These are phyloP conservation scores for Hypoxylon sp. DNA, from an alignment of 2,329 filamentous ascomycete species.

Conservation along the genomic window DNA sequence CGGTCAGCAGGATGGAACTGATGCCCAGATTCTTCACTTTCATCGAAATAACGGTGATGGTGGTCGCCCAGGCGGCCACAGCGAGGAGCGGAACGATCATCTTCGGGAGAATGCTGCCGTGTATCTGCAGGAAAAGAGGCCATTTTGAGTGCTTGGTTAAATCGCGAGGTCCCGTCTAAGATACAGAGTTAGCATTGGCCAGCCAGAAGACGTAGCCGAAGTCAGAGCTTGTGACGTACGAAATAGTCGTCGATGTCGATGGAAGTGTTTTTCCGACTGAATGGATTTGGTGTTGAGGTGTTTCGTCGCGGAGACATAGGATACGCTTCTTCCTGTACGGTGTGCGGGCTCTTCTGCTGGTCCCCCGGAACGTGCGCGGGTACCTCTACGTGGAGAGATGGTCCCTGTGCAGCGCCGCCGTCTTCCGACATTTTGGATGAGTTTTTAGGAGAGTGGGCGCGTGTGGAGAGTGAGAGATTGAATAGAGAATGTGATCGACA, in stretches of 20 bases:
- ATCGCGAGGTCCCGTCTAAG: slow-evolving; percentile 68
- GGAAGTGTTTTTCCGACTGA: slow-evolving; percentile 45
- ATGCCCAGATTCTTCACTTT: slow-evolving; percentile 62
- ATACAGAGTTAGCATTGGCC: slow-evolving; percentile 2
- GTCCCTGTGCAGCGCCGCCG: slow-evolving; percentile 22
- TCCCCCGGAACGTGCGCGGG: slow-evolving; percentile 16
- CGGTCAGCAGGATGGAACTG: slow-evolving; percentile 76
- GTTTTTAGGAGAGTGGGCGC: slow-evolving; percentile 12
- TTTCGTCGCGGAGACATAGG: slow-evolving; percentile 35
- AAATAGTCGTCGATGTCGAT: slow-evolving; percentile 58
- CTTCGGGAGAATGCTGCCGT: slow-evolving; percentile 76
- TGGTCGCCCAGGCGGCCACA: slow-evolving; percentile 71
- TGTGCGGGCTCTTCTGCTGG: slow-evolving; percentile 21
- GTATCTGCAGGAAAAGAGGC: slow-evolving; percentile 78
- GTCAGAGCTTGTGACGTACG: slow-evolving; percentile 43
- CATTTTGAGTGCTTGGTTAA: slow-evolving; percentile 79
- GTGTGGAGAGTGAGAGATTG: slow-evolving; percentile 24
- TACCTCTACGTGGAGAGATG: slow-evolving; percentile 16
- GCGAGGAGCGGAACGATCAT: slow-evolving; percentile 75
- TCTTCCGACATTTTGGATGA: slow-evolving; percentile 40
- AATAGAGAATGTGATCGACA: slow-evolving; percentile 21
- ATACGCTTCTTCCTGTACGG: slow-evolving; percentile 29
- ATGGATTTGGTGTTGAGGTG: slow-evolving; percentile 44
- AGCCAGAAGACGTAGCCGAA: not conserved
- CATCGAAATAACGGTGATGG: slow-evolving; percentile 66